Base-by-base conservation (phyloP, 2,329 filamentous ascomycete genomes). In the Claviceps sorghi region DNA sequence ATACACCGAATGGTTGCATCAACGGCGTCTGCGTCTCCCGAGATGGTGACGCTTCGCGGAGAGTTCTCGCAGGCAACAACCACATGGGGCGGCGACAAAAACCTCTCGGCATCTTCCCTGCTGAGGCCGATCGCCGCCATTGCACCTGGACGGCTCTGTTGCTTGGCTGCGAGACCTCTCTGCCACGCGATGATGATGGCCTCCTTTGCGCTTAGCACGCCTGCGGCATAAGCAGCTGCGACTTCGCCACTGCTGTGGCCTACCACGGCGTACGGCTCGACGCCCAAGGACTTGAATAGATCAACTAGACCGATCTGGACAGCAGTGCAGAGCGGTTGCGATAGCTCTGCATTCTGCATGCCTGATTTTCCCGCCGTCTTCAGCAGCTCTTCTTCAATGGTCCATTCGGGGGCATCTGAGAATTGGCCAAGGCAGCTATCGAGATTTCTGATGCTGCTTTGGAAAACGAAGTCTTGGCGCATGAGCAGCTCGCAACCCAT, bases 61-160 rank as follows among this genome's bases (percentile, higher is more conserved):
- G 59, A 61, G 56, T 66, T 66, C 48, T 63, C 54, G 45, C 63
- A 64, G 21, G 62, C 64, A 11, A 66, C 54, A 8, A 49, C 50
- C 2, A 52, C 57, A 38, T 36, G 22, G 19, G 1, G 58, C 54
- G 2, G 52, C 54, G 1, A 67, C 53, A 34, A 60, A 59, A 42
- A 11, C 15, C 53, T 53, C 29, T 55, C 36, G 7, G 63, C 57
- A 7, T 65, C 63, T 2, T 51, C 53, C n/a, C 55, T 49, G 2
- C 65, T 62, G 0, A 70, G 55, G 1, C 66, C 66, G 10, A 69
- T 57, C 2, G 66, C 64, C 10, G 64, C 61, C 69, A 67, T 70
- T 11, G 55, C 59, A 17, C 61, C 65, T n/a, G 48, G 49, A 19
- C 41, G 47, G 1, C 49, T 40, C 19, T 57, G 48, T 44, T 44